phyloP scores from a whole-genome alignment of 1,284 basidiomycete species.

The Tetrapyrgos nigripes region DNA sequence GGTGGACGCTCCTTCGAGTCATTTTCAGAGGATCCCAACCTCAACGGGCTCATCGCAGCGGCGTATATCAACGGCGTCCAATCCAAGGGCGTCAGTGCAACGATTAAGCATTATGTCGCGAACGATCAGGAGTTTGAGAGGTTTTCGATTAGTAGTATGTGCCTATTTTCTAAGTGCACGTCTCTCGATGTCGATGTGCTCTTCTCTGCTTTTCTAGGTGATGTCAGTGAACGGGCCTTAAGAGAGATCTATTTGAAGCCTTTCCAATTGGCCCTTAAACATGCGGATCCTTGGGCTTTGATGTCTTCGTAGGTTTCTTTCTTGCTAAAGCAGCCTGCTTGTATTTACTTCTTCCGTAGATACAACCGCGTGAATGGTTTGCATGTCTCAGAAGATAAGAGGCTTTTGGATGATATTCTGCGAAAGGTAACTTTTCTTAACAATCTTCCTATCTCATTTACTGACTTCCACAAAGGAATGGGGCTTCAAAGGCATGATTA shows the following conservation, averaged over 20 bases:
- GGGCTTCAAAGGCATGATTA: slow-evolving; percentile 49
- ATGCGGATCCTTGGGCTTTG: slow-evolving; percentile 50
- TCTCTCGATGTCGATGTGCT: background rate
- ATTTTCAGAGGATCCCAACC: slow-evolving; percentile 52
- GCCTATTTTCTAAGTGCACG: slow-evolving; percentile 11
- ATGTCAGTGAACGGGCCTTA: slow-evolving; percentile 58
- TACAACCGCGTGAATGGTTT: slow-evolving; percentile 63
- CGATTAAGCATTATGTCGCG: slow-evolving; percentile 53
- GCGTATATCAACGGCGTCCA: slow-evolving; percentile 62
- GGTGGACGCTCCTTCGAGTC: slow-evolving; percentile 60
- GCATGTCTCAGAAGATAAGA: slow-evolving; percentile 51
- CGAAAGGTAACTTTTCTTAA: slow-evolving; percentile 36
- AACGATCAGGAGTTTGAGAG: slow-evolving; percentile 61
- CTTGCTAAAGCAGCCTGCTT: background rate
- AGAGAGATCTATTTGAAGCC: slow-evolving; percentile 63
- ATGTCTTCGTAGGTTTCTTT: slow-evolving; percentile 46
- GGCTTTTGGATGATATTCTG: slow-evolving; percentile 52
- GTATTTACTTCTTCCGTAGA: slow-evolving; percentile 23
- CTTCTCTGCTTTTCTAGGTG: slow-evolving; percentile 34
- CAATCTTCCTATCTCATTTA: background rate
- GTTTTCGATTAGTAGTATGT: slow-evolving; percentile 56
- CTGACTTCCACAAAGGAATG: slow-evolving; percentile 40
- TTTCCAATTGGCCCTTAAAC: slow-evolving; percentile 50
- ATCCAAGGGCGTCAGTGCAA: slow-evolving; percentile 53
- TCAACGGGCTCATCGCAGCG: slow-evolving; percentile 52